These are phyloP conservation scores for Pseudogymnoascus destructans DNA, from an alignment of 2,329 filamentous ascomycete genomes.

Conservation along the genomic window DNA sequence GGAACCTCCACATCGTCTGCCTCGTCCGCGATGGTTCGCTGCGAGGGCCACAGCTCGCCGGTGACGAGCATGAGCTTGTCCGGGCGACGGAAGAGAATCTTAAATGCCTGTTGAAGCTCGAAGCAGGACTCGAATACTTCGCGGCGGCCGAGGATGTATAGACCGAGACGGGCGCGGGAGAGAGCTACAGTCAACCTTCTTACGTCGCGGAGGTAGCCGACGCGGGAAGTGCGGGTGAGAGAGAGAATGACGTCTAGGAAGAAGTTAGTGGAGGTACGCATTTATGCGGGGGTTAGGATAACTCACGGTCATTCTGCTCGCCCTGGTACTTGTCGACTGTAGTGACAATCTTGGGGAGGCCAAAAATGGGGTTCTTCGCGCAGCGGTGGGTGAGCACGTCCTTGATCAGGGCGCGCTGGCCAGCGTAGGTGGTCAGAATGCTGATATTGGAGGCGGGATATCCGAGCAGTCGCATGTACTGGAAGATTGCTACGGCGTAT, in stretches of 20 bases:
- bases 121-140: slow-evolving; percentile 80
- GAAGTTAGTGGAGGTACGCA: slow-evolving; percentile 13
- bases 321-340: slow-evolving; percentile 99
- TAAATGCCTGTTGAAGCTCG: slow-evolving; percentile 79
- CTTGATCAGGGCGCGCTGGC: slow-evolving; percentile 74
- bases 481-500: slow-evolving; percentile 87
- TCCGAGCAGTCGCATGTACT: slow-evolving; percentile 93
- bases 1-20: slow-evolving; percentile 37
- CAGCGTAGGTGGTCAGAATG: slow-evolving; percentile 87
- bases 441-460: slow-evolving; percentile 66
- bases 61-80: slow-evolving; percentile 72
- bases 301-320: slow-evolving; percentile 96
- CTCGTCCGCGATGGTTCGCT: slow-evolving; percentile 33
- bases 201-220: slow-evolving; percentile 87
- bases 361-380: slow-evolving; percentile 71
- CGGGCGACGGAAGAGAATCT: slow-evolving; percentile 59
- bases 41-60: slow-evolving; percentile 72
- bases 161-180: slow-evolving; percentile 76
- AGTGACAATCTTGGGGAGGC: slow-evolving; percentile 75
- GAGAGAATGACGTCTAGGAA: slow-evolving; percentile 76
- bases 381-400: slow-evolving; percentile 81
- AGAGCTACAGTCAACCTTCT: slow-evolving; percentile 88
- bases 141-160: slow-evolving; percentile 83
- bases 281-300: slow-evolving; percentile 15
- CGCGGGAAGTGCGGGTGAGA: slow-evolving; percentile 72